A percentile compares a stretch with the other conserved stretches of the same genome.
Evolutionary conservation across 2,329 filamentous ascomycete species (phyloP).

Genomic region (Alternaria brassicae): DNA sequence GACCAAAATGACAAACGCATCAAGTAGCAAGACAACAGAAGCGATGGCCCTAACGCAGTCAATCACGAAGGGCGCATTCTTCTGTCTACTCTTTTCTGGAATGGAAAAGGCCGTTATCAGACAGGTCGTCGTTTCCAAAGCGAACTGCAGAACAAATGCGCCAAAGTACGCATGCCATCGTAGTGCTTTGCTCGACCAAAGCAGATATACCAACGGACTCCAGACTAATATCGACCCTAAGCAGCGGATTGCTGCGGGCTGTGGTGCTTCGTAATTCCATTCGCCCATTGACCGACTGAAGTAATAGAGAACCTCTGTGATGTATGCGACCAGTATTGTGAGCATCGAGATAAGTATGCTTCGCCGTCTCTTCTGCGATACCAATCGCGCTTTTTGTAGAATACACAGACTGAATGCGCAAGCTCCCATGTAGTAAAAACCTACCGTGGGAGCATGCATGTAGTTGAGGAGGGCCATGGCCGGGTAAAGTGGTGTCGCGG

Average conservation of each 20-base stretch:
- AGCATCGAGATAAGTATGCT: slow-evolving; percentile 24
- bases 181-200: slow-evolving; percentile 33
- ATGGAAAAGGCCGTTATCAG: slow-evolving; percentile 33
- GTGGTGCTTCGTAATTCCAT: slow-evolving; percentile 37
- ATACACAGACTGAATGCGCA: slow-evolving; percentile 37
- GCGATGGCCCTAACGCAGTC: slow-evolving; percentile 29
- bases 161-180: slow-evolving; percentile 48
- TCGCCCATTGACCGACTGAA: slow-evolving; percentile 40
- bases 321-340: slow-evolving; percentile 32
- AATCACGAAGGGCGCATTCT: slow-evolving; percentile 33
- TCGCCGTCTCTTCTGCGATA: slow-evolving; percentile 34
- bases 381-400: slow-evolving; percentile 39
- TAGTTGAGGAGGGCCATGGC: slow-evolving; percentile 44
- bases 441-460: slow-evolving; percentile 43
- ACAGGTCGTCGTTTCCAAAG: slow-evolving; percentile 41
- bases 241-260: slow-evolving; percentile 44
- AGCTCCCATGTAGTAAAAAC: slow-evolving; percentile 41
- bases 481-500: slow-evolving; percentile 21
- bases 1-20: slow-evolving; percentile 40
- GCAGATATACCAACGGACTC: slow-evolving; percentile 32
- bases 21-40: slow-evolving; percentile 36
- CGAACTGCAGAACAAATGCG: slow-evolving; percentile 42
- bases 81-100: slow-evolving; percentile 20
- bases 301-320: slow-evolving; percentile 45
- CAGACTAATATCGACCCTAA: slow-evolving; percentile 47